These are phyloP conservation scores for Stereum hirsutum DNA, from an alignment of 1,284 basidiomycete genomes.

Conservation along the genomic window DNA sequence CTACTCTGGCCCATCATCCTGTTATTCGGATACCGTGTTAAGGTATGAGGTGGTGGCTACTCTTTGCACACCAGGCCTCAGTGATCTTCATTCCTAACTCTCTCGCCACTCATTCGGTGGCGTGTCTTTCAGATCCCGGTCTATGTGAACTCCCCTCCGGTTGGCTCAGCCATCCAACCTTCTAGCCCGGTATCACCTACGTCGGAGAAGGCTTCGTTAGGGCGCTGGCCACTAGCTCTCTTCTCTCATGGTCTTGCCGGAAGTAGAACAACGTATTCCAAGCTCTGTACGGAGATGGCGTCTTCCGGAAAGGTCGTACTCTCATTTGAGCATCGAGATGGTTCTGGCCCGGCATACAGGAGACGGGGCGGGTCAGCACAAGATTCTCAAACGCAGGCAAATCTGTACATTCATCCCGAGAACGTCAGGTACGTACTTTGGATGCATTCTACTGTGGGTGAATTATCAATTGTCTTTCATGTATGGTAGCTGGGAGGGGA, in stretches of 20 bases:
- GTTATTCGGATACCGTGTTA: conserved; percentile 6
- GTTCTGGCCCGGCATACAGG: conserved; percentile 44
- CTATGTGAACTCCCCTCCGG: neutral
- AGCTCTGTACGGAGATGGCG: conserved; percentile 62
- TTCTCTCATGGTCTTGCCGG: conserved; percentile 83
- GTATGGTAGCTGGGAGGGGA: conserved; percentile 7
- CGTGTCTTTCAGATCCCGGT: conserved; percentile 4
- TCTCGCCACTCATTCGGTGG: no score
- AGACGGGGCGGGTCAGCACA: conserved; percentile 19
- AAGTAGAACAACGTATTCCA: conserved; percentile 63
- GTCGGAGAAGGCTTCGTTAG: neutral
- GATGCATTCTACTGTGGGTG: no score
- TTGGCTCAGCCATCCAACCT: neutral
- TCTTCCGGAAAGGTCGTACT: conserved; percentile 70
- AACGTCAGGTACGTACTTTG: conserved; percentile 16
- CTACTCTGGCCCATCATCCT: conserved; percentile 8
- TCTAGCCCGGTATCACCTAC: neutral
- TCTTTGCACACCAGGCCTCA: no score
- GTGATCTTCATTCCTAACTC: no score
- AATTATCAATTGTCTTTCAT: neutral
- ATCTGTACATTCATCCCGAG: conserved; percentile 16
- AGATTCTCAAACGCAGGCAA: conserved; percentile 14
- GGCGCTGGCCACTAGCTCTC: conserved; percentile 65
- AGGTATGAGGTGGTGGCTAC: no score
- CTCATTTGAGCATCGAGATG: conserved; percentile 73